These are phyloP conservation scores for Hypoxylon lenormandii DNA, from an alignment of 495 filamentous ascomycete species.

Conservation along the genomic window DNA sequence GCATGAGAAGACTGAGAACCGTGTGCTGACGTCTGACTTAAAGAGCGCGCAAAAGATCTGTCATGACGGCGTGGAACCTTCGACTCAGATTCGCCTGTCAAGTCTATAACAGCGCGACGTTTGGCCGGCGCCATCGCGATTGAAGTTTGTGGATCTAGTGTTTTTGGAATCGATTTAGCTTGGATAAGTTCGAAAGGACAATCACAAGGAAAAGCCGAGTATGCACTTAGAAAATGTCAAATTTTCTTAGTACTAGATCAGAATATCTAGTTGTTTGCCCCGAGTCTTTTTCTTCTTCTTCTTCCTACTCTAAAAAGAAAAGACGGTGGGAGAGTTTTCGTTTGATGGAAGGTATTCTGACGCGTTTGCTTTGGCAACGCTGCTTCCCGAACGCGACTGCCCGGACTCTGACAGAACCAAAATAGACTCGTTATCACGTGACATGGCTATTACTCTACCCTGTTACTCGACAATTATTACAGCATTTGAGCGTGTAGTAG, in stretches of 20 bases:
- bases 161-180: background rate
- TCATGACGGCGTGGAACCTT: constrained; percentile 46
- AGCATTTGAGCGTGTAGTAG: background rate
- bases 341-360: background rate
- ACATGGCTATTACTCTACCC: constrained; percentile 5
- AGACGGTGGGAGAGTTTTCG: background rate
- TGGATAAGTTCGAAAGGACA: background rate
- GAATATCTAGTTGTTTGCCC: background rate
- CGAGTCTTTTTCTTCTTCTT: too few relatives aligned
- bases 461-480: background rate
- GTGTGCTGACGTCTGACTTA: constrained; percentile 13
- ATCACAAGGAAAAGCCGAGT: background rate
- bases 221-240: background rate
- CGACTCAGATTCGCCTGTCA: constrained; percentile 7
- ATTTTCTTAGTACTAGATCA: background rate
- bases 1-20: constrained; percentile 31
- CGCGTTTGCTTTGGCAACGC: constrained; percentile 13
- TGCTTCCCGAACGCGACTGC: constrained; percentile 16
- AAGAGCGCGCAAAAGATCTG: constrained; percentile 26
- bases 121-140: constrained; percentile 28
- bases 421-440: constrained; percentile 35
- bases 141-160: background rate
- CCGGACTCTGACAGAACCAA: background rate
- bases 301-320: background rate
- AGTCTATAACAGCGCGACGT: constrained; percentile 7